These are phyloP conservation scores for Pestalotiopsis sp. DNA, from an alignment of 2,329 filamentous ascomycete genomes.

Conservation along the genomic window DNA sequence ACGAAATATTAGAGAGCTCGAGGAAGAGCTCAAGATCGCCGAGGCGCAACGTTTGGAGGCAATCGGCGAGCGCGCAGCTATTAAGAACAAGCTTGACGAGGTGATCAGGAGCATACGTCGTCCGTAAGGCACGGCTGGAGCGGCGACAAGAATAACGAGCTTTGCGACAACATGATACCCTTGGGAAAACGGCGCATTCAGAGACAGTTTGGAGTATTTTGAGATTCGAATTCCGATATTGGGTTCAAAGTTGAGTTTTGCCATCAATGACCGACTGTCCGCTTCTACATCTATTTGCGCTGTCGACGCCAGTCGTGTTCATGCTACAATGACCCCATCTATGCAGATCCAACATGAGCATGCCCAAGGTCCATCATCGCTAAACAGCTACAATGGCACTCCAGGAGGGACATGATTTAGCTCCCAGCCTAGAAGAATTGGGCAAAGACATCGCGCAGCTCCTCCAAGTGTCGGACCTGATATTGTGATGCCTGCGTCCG, in stretches of 20 bases:
- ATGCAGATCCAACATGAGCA: not conserved
- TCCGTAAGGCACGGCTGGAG: constrained; percentile 44
- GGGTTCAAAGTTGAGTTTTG: not conserved
- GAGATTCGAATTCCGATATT: not conserved
- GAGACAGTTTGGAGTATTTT: not conserved
- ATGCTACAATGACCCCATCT: not conserved
- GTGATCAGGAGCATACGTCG: constrained; percentile 63
- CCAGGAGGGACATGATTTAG: constrained; percentile 6
- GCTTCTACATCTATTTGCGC: not conserved
- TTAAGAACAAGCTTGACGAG: constrained; percentile 60
- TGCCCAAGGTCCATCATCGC: not conserved
- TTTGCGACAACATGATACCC: constrained; percentile 6
- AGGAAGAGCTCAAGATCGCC: constrained; percentile 65
- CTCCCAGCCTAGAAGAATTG: constrained; percentile 74
- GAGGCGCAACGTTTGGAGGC: constrained; percentile 66
- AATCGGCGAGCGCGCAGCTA: constrained; percentile 64
- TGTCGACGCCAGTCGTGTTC: not conserved
- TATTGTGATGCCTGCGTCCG: constrained; percentile 67
- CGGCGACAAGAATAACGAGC: constrained; percentile 6
- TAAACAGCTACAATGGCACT: not conserved
- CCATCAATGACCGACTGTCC: not conserved
- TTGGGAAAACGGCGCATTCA: constrained; percentile 18
- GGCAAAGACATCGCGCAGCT: constrained; percentile 77
- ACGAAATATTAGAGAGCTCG: constrained; percentile 64
- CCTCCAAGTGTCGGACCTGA: constrained; percentile 74